Evolutionary conservation across 163 green algal species (phyloP).

Genomic region (Chloroidium sp.): DNA sequence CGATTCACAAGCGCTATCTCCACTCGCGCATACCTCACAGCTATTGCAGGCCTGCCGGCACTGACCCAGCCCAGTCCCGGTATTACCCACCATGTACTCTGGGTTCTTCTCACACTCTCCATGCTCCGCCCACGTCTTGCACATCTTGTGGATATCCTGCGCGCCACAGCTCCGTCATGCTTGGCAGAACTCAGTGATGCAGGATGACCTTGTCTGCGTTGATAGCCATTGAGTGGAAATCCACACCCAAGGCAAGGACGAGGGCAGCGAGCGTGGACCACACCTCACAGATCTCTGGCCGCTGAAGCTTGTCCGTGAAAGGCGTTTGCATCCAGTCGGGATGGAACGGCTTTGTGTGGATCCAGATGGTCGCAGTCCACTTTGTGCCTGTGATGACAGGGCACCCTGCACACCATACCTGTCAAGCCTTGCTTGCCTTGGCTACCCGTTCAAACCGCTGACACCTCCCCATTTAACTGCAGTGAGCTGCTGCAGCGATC

Average conservation of each 20-base stretch:
- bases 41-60: conserved; percentile 28
- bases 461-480: too few species aligned
- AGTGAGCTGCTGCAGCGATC: too few species aligned
- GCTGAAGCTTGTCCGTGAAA: too few species aligned
- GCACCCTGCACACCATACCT: conserved; percentile 28
- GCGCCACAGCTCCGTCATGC: too few species aligned
- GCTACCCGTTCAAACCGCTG: too few species aligned
- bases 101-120: conserved; percentile 49
- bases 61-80: conserved; percentile 20
- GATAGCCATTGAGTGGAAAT: too few species aligned
- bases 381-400: conserved; percentile 33
- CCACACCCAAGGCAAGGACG: too few species aligned
- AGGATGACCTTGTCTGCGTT: too few species aligned
- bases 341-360: conserved; percentile 46
- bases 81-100: conserved; percentile 41
- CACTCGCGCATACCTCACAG: conserved; percentile 23
- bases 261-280: too few species aligned
- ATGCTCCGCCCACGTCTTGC: conserved; percentile 28
- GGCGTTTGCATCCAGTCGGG: conserved; percentile 19
- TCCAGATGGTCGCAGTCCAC: conserved; percentile 53
- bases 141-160: conserved; percentile 25
- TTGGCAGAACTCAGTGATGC: too few species aligned
- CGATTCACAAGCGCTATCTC: conserved; percentile 15
- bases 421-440: too few species aligned
- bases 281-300: too few species aligned